These are phyloP conservation scores for Sordariomycetes sp. DNA, from an alignment of 2,329 filamentous ascomycete genomes.

Conservation along the genomic window DNA sequence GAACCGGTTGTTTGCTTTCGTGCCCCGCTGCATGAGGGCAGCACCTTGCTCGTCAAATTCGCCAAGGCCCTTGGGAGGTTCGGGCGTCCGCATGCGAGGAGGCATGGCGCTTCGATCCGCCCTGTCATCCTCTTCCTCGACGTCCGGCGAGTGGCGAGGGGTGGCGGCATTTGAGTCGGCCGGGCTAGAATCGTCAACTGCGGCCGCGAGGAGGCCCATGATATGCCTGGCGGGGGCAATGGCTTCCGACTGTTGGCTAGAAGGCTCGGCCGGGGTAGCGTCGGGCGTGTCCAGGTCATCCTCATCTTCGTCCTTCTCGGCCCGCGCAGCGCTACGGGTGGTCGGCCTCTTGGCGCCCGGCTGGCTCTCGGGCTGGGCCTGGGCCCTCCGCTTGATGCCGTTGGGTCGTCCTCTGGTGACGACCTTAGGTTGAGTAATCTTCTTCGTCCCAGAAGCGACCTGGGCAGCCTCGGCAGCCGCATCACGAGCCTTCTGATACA, in stretches of 20 bases:
- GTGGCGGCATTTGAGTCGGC: constrained; percentile 6
- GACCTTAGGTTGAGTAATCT: constrained; percentile 4
- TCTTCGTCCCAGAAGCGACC: constrained; percentile 9
- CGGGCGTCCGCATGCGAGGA: constrained; percentile 22
- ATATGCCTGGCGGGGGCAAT: constrained; percentile 7
- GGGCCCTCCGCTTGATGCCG: constrained; percentile 34
- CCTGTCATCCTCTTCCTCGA: constrained; percentile 5
- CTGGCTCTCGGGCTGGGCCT: constrained; percentile 33
- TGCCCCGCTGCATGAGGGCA: constrained; percentile 28
- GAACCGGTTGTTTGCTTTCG: constrained; percentile 35
- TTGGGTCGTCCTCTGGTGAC: constrained; percentile 8
- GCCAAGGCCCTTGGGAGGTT: constrained; percentile 22
- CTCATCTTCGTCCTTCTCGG: constrained; percentile 5
- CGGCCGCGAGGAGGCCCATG: constrained; percentile 19
- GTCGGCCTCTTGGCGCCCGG: constrained; percentile 31
- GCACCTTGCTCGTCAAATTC: constrained; percentile 39
- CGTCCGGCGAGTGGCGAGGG: constrained; percentile 4
- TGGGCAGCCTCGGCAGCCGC: constrained; percentile 21
- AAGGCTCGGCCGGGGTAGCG: background rate
- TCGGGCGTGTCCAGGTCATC: constrained; percentile 12
- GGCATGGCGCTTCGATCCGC: constrained; percentile 9
- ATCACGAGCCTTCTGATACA: constrained; percentile 21
- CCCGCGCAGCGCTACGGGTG: constrained; percentile 15
- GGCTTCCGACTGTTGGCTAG: constrained; percentile 1
- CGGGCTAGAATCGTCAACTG: constrained; percentile 2